Evolutionary conservation across 2,329 filamentous ascomycete genomes (phyloP).

Genomic region (Xylariomycetidae sp.): DNA sequence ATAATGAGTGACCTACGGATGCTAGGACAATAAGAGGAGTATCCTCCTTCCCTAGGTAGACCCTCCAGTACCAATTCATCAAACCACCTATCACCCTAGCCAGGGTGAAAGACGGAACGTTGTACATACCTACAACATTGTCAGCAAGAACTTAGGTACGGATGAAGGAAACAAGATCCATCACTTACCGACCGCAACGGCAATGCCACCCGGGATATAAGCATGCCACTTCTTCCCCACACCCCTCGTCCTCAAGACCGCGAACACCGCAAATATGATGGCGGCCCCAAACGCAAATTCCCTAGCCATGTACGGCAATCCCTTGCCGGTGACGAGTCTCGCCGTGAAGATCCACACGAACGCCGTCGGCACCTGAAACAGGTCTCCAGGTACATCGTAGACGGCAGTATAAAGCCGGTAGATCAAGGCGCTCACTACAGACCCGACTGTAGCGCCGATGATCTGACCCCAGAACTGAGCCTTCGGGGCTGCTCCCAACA

Average conservation of each 20-base stretch:
- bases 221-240: constrained; percentile 61
- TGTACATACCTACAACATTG: constrained; percentile 74
- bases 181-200: constrained; percentile 77
- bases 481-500: constrained; percentile 85
- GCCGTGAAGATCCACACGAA: constrained; percentile 99
- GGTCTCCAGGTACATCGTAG: constrained; percentile 79
- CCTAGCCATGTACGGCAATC: constrained; percentile 76
- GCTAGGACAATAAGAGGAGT: constrained; percentile 88
- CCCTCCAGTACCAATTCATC: constrained; percentile 71
- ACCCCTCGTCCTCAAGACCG: constrained; percentile 61
- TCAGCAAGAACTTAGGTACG: constrained; percentile 1
- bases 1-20: constrained; percentile 42
- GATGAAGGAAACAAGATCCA: constrained; percentile 6
- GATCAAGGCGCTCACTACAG: constrained; percentile 78
- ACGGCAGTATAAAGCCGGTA: constrained; percentile 86
- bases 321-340: constrained; percentile 83
- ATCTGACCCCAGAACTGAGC: constrained; percentile 97
- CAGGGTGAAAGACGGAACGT: constrained; percentile 91
- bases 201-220: constrained; percentile 86
- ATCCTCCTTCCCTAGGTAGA: constrained; percentile 47
- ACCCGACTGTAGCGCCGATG: constrained; percentile 81
- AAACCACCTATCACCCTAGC: constrained; percentile 78
- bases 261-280: constrained; percentile 66
- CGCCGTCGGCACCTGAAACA: constrained; percentile 91
- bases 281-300: constrained; percentile 77